These are phyloP conservation scores for Penicillium sp. DNA, from an alignment of 2,329 filamentous ascomycete species.

Conservation along the genomic window DNA sequence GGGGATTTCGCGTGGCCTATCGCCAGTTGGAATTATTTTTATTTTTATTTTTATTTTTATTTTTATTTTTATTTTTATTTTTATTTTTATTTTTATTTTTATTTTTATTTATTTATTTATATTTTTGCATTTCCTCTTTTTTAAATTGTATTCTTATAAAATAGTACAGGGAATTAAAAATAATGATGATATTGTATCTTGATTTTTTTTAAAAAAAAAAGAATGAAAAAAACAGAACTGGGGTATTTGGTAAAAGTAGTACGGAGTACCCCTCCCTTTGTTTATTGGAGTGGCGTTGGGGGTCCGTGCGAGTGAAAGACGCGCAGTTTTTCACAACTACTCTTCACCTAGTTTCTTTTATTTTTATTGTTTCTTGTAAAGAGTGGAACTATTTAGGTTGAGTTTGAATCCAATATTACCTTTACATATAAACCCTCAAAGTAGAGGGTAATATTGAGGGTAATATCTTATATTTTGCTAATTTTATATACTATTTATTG, in stretches of 20 bases:
- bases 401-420: neutral
- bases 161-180: neutral
- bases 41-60: neutral
- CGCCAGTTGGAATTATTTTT: neutral
- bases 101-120: no score
- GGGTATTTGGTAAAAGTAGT: neutral
- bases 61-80: neutral
- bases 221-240: neutral
- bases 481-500: neutral
- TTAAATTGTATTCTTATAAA: no score
- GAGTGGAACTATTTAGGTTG: neutral
- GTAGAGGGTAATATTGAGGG: neutral
- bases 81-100: neutral
- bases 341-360: no score
- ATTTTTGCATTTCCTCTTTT: neutral
- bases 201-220: neutral
- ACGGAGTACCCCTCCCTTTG: neutral
- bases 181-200: neutral
- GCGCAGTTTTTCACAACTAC: neutral
- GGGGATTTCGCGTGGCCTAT: slow-evolving; percentile 9
- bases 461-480: neutral
- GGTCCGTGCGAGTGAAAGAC: neutral
- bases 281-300: neutral
- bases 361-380: no score
- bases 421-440: neutral